Percentiles rank a stretch among this genome's conserved stretches.
These are phyloP conservation scores for Ophiocordyceps camponoti-floridani DNA, from an alignment of 2,329 filamentous ascomycete species.

Conservation along the genomic window DNA sequence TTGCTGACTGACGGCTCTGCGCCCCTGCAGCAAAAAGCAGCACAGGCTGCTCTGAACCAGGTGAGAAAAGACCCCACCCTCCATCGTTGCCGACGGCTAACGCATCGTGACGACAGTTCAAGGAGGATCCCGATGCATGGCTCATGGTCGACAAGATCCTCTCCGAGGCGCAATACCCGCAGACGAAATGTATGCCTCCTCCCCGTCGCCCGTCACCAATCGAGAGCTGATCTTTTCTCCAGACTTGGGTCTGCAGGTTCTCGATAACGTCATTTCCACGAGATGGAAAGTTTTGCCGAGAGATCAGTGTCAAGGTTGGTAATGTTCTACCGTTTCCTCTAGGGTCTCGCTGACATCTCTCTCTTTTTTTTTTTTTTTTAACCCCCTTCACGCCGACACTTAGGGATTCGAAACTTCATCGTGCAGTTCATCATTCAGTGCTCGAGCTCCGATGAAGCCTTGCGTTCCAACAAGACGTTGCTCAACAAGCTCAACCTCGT, in stretches of 20 bases:
- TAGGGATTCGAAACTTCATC: conserved; percentile 98
- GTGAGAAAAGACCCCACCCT: conserved; percentile 29
- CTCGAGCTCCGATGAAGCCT: conserved; percentile 74
- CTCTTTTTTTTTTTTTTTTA: no score
- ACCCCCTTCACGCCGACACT: not conserved
- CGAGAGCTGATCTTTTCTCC: conserved; percentile 6
- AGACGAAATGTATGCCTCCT: conserved; percentile 70
- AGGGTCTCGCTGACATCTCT: conserved; percentile 1
- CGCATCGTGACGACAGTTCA: conserved; percentile 49
- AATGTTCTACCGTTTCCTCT: not conserved
- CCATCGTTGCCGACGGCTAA: not conserved
- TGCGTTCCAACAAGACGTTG: conserved; percentile 70
- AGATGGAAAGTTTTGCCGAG: conserved; percentile 95
- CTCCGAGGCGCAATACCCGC: conserved; percentile 76
- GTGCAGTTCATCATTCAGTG: conserved; percentile 96
- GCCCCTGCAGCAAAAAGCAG: conserved; percentile 70
- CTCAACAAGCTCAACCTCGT: conserved; percentile 98
- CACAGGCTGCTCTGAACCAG: conserved; percentile 84
- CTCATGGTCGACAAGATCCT: conserved; percentile 94
- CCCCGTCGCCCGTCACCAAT: conserved; percentile 1
- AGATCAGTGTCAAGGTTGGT: conserved; percentile 76
- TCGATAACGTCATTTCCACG: conserved; percentile 97
- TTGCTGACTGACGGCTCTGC: conserved; percentile 17
- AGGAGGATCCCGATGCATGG: conserved; percentile 97
- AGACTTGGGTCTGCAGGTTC: conserved; percentile 89